Evolutionary conservation across 2,329 filamentous ascomycete species (phyloP).

Genomic region (Pseudogymnoascus sp.): DNA sequence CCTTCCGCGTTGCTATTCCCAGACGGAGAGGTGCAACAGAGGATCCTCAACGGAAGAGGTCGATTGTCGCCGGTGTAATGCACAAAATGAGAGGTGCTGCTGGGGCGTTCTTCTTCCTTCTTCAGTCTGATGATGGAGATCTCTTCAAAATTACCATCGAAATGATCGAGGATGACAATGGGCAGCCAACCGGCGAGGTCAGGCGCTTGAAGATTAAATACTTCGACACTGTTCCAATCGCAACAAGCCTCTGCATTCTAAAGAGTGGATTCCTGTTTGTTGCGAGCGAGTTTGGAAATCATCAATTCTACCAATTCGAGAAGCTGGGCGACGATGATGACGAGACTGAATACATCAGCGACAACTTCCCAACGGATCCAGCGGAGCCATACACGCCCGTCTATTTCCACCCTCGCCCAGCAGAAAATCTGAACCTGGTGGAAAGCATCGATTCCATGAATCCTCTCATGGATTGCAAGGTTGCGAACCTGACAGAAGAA

Average conservation of each 20-base stretch:
- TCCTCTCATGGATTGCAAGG: constrained; percentile 82
- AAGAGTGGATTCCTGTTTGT: constrained; percentile 95
- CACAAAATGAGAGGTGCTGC: constrained; percentile 79
- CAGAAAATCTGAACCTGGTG: constrained; percentile 77
- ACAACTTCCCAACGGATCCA: constrained; percentile 72
- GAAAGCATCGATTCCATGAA: constrained; percentile 86
- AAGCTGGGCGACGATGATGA: constrained; percentile 94
- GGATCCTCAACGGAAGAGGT: constrained; percentile 83
- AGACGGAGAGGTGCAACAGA: constrained; percentile 81
- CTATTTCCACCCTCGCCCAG: constrained; percentile 74
- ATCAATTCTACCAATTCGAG: constrained; percentile 94
- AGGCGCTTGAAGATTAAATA: constrained; percentile 87
- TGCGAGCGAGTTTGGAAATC: constrained; percentile 85
- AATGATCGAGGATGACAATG: constrained; percentile 74
- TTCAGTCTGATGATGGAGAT: constrained; percentile 97
- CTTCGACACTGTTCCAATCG: constrained; percentile 90
- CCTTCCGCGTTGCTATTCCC: constrained; percentile 83
- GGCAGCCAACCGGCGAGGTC: constrained; percentile 74
- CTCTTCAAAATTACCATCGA: constrained; percentile 94
- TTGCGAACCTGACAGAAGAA: constrained; percentile 83
- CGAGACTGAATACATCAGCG: constrained; percentile 78
- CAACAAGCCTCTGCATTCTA: constrained; percentile 80
- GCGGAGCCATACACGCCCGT: constrained; percentile 65
- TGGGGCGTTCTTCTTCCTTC: constrained; percentile 91
- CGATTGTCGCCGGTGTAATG: constrained; percentile 87